Evolutionary conservation across 495 filamentous ascomycete species (phyloP), one percentile per base, ranked within the genome.

Genomic region (Penicillium salamii): DNA sequence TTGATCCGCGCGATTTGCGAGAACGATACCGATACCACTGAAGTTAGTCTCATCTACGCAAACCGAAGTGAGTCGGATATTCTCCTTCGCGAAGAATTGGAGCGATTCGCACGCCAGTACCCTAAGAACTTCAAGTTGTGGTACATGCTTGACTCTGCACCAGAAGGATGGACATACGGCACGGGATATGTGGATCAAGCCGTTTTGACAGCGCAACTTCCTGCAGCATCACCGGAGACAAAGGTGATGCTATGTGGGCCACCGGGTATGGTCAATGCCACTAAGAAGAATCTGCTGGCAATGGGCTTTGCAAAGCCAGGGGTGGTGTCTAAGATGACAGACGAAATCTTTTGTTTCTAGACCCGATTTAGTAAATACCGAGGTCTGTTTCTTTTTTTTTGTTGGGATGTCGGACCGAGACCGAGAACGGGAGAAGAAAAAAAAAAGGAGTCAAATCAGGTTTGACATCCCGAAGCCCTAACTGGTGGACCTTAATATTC

Each of bases 1-100:
- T 52, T 81, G 17, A 71, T 80, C 46, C 71, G 72, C 14, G 72
- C 72, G 24, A 80, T 82, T 24, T 74, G 75, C 53, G 69, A 78
- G 50, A 69, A 77, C 42, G 62, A 71, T 8, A 57, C 50, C 18
- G 78, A 81, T 46, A 69, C 62, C 5, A 80, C 78, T 3, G 56
- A 74, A 50, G 56, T 81, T 19, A 68, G 59, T 38, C 64, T 79
- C 3, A 46, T 83, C 39, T 82, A 75, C 48, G 68, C 69, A 3
- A 75, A 73, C 49, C 70, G 69, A 46, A 56, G 50, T 17, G 68
- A 74, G 47, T 52, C 52, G 1, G 71, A 74, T 46, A 74, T 75
- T 38, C 54, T 75, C 5, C 52, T 64, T 18, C 60, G 76, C 6
- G 49, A 61, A 1, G 72, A 82, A 46, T 65, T 81, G 0, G 77